These are phyloP conservation scores for Elaeis guineensis DNA, from an alignment of 176 grass and related monocot genomes.

Conservation along the genomic window DNA sequence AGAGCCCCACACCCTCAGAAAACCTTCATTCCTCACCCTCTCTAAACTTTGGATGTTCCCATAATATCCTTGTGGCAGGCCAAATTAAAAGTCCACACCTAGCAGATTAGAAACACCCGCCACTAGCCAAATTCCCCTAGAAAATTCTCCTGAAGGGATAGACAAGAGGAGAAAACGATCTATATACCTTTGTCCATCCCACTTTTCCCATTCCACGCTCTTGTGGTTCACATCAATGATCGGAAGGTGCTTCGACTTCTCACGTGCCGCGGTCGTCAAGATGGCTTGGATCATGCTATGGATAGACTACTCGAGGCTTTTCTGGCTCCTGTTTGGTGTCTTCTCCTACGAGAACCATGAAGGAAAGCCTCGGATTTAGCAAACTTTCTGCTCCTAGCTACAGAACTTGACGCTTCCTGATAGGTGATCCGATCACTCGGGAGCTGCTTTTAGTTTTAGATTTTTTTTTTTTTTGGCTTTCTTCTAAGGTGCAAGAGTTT, in stretches of 20 bases:
- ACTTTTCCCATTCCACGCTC: neutral
- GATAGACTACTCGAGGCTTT: slow-evolving; percentile 31
- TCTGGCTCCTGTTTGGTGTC: slow-evolving; percentile 49
- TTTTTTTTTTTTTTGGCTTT: neutral
- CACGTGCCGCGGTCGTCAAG: slow-evolving; percentile 21
- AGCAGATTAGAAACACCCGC: neutral
- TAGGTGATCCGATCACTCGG: too few relatives aligned
- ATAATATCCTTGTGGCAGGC: slow-evolving; percentile 11
- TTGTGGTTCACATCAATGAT: slow-evolving; percentile 20
- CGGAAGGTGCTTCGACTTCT: slow-evolving; percentile 26
- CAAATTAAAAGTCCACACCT: neutral
- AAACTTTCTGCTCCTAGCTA: neutral
- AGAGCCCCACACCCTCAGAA: slow-evolving; percentile 6
- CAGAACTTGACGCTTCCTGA: too few relatives aligned
- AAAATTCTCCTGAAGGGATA: neutral
- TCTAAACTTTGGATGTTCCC: neutral
- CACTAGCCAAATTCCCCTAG: neutral
- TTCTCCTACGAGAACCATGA: slow-evolving; percentile 25
- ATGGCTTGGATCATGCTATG: slow-evolving; percentile 44
- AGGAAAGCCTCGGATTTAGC: slow-evolving; percentile 36
- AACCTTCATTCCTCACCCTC: neutral
- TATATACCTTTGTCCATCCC: neutral
- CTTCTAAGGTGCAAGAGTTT: too few relatives aligned
- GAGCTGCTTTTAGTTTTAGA: slow-evolving; percentile 1
- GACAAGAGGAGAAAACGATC: too few relatives aligned